Evolutionary conservation across 2,329 filamentous ascomycete genomes (phyloP).

Genomic region (Sporothrix sp.): DNA sequence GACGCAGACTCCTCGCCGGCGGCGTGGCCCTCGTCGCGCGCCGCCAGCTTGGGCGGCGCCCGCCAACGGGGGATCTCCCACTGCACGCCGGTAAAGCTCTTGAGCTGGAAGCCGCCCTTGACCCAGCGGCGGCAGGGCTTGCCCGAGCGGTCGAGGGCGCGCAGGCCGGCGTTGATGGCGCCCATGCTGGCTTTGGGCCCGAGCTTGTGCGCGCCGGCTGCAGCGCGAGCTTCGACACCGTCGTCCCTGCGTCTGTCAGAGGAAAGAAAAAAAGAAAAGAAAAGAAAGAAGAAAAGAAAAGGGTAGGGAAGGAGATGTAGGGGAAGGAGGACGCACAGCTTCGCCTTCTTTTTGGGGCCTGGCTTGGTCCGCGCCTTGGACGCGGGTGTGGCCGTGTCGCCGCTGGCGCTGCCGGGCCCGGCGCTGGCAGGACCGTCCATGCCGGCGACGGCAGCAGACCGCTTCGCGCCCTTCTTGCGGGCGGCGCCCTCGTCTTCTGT

Average conservation of each 20-base stretch:
- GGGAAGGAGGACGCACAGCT: slow-evolving; percentile 65
- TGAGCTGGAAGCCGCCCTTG: slow-evolving; percentile 71
- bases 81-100: slow-evolving; percentile 80
- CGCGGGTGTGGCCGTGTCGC: slow-evolving; percentile 36
- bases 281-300: background rate
- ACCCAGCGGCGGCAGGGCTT: slow-evolving; percentile 89
- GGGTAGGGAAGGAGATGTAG: background rate
- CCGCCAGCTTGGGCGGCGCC: slow-evolving; percentile 50
- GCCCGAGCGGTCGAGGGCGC: slow-evolving; percentile 84
- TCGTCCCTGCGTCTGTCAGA: slow-evolving; percentile 41
- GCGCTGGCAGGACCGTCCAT: slow-evolving; percentile 39
- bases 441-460: slow-evolving; percentile 49
- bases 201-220: slow-evolving; percentile 62
- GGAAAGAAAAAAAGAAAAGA: background rate
- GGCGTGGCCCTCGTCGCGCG: slow-evolving; percentile 27
- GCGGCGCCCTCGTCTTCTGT: slow-evolving; percentile 32
- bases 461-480: slow-evolving; percentile 70
- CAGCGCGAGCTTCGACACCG: slow-evolving; percentile 46
- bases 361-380: slow-evolving; percentile 75
- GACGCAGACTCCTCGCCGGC: slow-evolving; percentile 26
- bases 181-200: slow-evolving; percentile 95
- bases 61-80: slow-evolving; percentile 82
- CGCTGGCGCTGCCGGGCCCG: slow-evolving; percentile 29
- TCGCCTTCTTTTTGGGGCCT: slow-evolving; percentile 91
- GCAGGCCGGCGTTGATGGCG: slow-evolving; percentile 91